phyloP scores from a whole-genome alignment of 139 green algal species.

The Astrephomene gubernaculifera region DNA sequence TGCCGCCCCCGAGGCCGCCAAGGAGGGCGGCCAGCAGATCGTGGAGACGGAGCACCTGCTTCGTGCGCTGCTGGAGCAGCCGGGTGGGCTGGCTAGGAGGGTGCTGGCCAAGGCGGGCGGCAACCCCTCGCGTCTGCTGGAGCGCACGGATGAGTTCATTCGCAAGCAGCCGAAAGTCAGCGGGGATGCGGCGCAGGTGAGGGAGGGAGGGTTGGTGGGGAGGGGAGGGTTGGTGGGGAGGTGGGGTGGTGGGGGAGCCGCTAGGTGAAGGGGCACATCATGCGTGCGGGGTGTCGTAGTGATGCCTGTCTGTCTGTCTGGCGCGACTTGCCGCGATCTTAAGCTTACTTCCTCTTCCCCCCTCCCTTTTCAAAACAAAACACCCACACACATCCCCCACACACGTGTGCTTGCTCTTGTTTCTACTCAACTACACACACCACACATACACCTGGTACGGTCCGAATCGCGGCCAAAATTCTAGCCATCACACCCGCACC shows the following conservation, averaged over 20 bases:
- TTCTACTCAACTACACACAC: no score
- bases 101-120: conserved; percentile 90
- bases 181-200: conserved; percentile 81
- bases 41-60: conserved; percentile 99
- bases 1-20: conserved; percentile 87
- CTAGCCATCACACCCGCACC: no score
- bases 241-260: neutral
- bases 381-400: no score
- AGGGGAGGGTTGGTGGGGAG: neutral
- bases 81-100: conserved; percentile 88
- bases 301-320: no score
- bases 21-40: conserved; percentile 87
- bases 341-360: no score
- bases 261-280: no score
- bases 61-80: conserved; percentile 97
- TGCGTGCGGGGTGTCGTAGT: no score
- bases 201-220: neutral
- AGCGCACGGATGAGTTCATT: conserved; percentile 86
- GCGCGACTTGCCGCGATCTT: no score
- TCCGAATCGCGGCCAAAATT: no score
- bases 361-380: no score
- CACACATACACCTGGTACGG: no score
- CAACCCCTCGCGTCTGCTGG: conserved; percentile 84
- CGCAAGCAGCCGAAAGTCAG: conserved; percentile 80
- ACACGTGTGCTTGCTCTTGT: no score